These are phyloP conservation scores for Stachybotrys chartarum DNA, from an alignment of 2,329 filamentous ascomycete species.

Conservation along the genomic window DNA sequence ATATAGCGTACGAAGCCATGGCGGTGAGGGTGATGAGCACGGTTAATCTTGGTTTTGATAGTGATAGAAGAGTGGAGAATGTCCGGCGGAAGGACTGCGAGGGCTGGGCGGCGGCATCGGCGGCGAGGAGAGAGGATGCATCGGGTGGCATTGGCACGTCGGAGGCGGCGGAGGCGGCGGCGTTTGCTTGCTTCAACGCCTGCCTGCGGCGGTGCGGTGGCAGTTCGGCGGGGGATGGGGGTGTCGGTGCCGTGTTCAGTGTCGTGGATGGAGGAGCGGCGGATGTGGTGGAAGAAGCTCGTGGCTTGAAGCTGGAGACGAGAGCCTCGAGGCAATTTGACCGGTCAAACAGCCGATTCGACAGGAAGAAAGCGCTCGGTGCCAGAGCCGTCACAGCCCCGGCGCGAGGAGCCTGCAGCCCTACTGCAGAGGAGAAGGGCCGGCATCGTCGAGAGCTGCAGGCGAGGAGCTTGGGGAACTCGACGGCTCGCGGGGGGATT, in stretches of 20 bases:
- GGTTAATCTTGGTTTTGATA: conserved; percentile 92
- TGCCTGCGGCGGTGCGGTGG: conserved; percentile 28
- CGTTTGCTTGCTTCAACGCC: conserved; percentile 14
- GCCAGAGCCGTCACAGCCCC: conserved; percentile 8
- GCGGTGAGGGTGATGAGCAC: conserved; percentile 87
- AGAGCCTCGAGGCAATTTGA: conserved; percentile 28
- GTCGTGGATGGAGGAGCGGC: conserved; percentile 11
- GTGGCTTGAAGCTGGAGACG: conserved; percentile 17
- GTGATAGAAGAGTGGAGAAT: conserved; percentile 74
- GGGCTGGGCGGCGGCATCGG: conserved; percentile 41
- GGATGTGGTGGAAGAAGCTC: conserved; percentile 18
- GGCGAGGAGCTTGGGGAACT: neutral
- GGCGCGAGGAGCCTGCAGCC: conserved; percentile 15
- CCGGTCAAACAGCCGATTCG: conserved; percentile 27
- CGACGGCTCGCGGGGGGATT: neutral
- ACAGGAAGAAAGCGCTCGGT: conserved; percentile 23
- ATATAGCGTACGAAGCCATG: conserved; percentile 85
- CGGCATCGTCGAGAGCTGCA: conserved; percentile 3
- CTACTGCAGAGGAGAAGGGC: conserved; percentile 22
- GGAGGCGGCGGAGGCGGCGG: conserved; percentile 1
- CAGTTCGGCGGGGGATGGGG: conserved; percentile 14
- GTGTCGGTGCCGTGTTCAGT: conserved; percentile 8
- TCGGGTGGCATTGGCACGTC: conserved; percentile 33
- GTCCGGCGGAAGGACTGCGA: conserved; percentile 53
- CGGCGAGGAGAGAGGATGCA: conserved; percentile 50